Evolutionary conservation across 1,139 yeast species (phyloP).

Genomic region (Diutina rugosa): DNA sequence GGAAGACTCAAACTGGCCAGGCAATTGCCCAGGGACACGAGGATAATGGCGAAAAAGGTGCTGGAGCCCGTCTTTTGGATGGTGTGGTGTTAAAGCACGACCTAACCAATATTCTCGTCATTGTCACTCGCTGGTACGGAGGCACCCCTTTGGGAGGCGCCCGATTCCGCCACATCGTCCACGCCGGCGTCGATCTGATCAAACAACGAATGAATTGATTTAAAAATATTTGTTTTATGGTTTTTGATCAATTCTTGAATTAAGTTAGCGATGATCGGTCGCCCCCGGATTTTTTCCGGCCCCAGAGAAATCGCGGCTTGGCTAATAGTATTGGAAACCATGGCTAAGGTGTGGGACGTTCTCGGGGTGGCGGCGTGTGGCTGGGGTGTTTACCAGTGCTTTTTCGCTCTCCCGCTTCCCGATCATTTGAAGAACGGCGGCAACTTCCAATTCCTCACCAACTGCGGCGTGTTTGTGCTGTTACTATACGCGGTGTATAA

Average conservation of each 20-base stretch:
- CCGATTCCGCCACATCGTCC: slow-evolving; percentile 49
- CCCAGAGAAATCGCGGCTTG: too few relatives aligned
- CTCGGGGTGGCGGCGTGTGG: not conserved
- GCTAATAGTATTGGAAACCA: not conserved
- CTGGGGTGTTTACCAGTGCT: slow-evolving; percentile 2
- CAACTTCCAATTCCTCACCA: slow-evolving; percentile 14
- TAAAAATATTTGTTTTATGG: too few relatives aligned
- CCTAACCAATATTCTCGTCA: slow-evolving; percentile 39
- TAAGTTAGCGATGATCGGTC: too few relatives aligned
- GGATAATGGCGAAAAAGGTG: slow-evolving; percentile 58
- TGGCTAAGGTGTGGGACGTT: not conserved
- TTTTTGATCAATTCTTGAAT: too few relatives aligned
- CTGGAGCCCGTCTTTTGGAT: slow-evolving; percentile 40
- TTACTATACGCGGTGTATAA: not conserved
- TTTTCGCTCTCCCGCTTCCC: slow-evolving; percentile 9
- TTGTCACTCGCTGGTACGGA: slow-evolving; percentile 66
- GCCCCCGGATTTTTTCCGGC: too few relatives aligned
- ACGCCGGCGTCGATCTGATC: slow-evolving; percentile 27
- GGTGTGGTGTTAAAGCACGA: slow-evolving; percentile 30
- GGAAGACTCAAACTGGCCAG: slow-evolving; percentile 32
- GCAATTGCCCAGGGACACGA: slow-evolving; percentile 32
- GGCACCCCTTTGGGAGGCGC: slow-evolving; percentile 55
- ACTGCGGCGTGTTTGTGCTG: slow-evolving; percentile 9
- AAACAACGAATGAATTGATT: not conserved
- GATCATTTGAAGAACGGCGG: slow-evolving; percentile 10